A percentile compares a stretch with the other conserved stretches of the same genome.
These are phyloP conservation scores for Backusella circina DNA, from an alignment of 192 early-diverging fungal genomes.

Conservation along the genomic window DNA sequence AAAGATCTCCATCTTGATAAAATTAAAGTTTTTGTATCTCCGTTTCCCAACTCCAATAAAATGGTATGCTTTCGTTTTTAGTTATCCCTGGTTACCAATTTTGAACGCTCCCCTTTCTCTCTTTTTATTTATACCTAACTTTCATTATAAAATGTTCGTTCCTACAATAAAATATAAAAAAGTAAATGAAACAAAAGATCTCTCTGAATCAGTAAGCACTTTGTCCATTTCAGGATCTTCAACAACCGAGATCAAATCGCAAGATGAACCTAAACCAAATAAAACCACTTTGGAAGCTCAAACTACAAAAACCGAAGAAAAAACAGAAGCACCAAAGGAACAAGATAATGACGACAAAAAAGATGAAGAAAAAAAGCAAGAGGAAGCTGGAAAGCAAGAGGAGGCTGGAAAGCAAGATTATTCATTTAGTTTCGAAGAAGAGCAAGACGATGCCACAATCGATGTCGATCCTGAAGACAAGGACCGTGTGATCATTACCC, in stretches of 20 bases:
- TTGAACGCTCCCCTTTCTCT: background rate
- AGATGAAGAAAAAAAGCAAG: background rate
- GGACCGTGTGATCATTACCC: slow-evolving; percentile 29
- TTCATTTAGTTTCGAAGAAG: slow-evolving; percentile 8
- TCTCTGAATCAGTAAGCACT: background rate
- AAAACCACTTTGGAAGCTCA: background rate
- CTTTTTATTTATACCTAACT: background rate
- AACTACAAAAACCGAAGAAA: background rate
- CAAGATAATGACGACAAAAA: background rate
- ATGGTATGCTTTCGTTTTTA: background rate
- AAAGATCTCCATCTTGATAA: background rate
- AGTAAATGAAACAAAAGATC: background rate
- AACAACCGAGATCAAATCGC: background rate
- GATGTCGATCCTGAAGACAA: slow-evolving; percentile 24
- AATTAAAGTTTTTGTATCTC: background rate
- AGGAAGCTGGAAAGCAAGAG: background rate
- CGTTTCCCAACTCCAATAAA: background rate
- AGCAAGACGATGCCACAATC: slow-evolving; percentile 13
- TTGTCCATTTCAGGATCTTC: background rate
- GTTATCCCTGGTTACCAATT: background rate
- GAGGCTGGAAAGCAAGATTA: background rate
- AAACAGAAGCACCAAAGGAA: background rate
- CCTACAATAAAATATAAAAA: slow-evolving; percentile 24
- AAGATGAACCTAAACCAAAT: background rate
- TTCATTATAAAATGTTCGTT: slow-evolving; percentile 13